phyloP scores from a whole-genome alignment of 108 stramenopile species.

The Aurantiochytrium sp. region DNA sequence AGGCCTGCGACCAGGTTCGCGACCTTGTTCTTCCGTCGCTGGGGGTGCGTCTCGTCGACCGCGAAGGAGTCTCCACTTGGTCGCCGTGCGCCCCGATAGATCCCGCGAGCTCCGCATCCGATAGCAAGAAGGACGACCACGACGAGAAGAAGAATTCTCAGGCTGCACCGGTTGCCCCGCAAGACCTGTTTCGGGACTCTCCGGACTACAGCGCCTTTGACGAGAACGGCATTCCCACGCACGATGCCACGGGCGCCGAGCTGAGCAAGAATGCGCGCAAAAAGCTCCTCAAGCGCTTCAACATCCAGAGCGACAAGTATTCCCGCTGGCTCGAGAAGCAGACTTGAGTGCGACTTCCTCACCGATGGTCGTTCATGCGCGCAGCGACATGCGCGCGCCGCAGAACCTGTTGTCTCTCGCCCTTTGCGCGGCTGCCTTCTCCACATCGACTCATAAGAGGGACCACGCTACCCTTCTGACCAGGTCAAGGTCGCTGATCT shows the following conservation, averaged over 20 bases:
- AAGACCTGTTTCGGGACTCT: constrained; percentile 50
- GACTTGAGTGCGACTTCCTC: too few relatives aligned
- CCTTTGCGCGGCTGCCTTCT: too few relatives aligned
- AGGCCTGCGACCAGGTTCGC: constrained; percentile 75
- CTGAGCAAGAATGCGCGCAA: constrained; percentile 54
- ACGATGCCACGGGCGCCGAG: constrained; percentile 40
- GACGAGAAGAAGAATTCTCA: constrained; percentile 60
- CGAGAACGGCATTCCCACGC: constrained; percentile 62
- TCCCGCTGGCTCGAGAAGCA: constrained; percentile 30
- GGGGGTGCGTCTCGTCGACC: constrained; percentile 86
- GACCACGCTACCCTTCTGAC: too few relatives aligned
- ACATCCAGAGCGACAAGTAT: constrained; percentile 53
- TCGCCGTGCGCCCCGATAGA: constrained; percentile 30
- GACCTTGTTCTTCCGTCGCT: constrained; percentile 76
- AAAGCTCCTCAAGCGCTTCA: constrained; percentile 51
- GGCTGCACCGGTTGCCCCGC: constrained; percentile 35
- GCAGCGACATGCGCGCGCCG: too few relatives aligned
- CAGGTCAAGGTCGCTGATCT: too few relatives aligned
- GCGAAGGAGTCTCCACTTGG: background rate
- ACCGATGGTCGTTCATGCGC: too few relatives aligned
- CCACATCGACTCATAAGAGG: too few relatives aligned
- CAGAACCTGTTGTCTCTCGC: too few relatives aligned
- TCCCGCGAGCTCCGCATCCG: too few relatives aligned
- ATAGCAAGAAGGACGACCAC: constrained; percentile 66
- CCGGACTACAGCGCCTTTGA: constrained; percentile 54